A percentile compares a stretch with the other conserved stretches of the same genome.
Conservation (phyloP, 164 flowering plant species). For the Akebia trifoliata region DNA sequence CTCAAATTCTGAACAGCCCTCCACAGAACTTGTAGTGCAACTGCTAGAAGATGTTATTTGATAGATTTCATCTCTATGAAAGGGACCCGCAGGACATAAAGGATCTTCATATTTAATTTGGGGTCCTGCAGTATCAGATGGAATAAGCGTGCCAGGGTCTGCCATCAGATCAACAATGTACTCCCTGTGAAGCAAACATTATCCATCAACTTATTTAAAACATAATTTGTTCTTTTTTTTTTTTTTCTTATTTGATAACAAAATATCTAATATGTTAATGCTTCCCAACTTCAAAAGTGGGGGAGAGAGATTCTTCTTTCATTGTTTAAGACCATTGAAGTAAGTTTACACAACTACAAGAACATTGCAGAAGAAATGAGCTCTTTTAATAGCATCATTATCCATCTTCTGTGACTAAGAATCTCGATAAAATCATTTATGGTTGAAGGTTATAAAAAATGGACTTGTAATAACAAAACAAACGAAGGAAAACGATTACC, state of each 20-base stretch:
- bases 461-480: background rate
- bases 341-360: too few species aligned
- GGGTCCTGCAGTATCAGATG: slow-evolving; percentile 70
- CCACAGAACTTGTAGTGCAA: slow-evolving; percentile 44
- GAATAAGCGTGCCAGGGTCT: slow-evolving; percentile 95
- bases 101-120: slow-evolving; percentile 52
- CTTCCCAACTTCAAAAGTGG: background rate
- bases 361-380: too few species aligned
- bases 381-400: too few species aligned
- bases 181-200: slow-evolving; percentile 57
- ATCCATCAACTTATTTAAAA: slow-evolving; percentile 9
- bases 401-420: too few species aligned
- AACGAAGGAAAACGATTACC: slow-evolving; percentile 37
- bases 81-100: slow-evolving; percentile 36
- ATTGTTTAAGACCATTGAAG: too few species aligned
- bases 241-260: background rate
- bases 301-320: background rate
- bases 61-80: slow-evolving; percentile 44
- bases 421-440: too few species aligned
- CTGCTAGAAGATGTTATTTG: slow-evolving; percentile 52
- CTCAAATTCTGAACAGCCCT: slow-evolving; percentile 38
- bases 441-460: background rate
- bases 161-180: slow-evolving; percentile 96
- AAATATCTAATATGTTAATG: background rate
- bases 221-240: background rate